Conservation (phyloP, 176 grass and related monocot species). For the Otatea glauca region DNA sequence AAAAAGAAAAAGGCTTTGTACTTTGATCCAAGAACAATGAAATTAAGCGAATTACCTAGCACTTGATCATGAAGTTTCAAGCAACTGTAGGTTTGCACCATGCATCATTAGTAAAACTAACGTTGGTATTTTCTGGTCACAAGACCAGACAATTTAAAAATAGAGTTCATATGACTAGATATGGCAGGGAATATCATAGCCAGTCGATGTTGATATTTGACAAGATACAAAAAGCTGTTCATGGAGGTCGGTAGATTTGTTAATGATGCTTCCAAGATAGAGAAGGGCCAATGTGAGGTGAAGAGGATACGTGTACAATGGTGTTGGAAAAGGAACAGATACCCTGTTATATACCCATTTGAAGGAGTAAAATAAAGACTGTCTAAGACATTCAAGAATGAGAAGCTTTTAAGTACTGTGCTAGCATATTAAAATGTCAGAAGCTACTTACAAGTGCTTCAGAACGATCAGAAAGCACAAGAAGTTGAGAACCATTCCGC, state of each 20-base stretch:
- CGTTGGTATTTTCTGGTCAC: neutral
- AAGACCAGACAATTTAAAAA: conserved; percentile 7
- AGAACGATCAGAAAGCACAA: conserved; percentile 94
- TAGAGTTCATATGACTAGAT: conserved; percentile 30
- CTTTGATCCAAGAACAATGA: conserved; percentile 20
- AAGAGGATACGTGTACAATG: neutral
- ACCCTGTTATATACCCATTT: neutral
- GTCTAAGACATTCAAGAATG: neutral
- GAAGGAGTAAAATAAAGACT: conserved; percentile 21
- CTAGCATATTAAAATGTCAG: conserved; percentile 37
- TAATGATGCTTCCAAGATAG: conserved; percentile 16
- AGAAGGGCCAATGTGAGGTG: neutral
- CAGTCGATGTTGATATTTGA: neutral
- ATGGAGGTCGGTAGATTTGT: conserved; percentile 5
- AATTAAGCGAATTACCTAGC: conserved; percentile 14
- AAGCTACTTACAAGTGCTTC: conserved; percentile 77
- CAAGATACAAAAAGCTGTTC: neutral
- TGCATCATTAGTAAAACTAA: conserved; percentile 19
- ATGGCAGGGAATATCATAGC: conserved; percentile 11
- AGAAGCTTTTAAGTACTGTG: conserved; percentile 14
- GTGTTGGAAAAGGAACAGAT: conserved; percentile 22
- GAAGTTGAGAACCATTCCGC: conserved; percentile 87
- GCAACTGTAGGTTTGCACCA: neutral
- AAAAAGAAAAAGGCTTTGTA: conserved; percentile 1
- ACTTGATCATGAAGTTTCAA: neutral